phyloP scores from a whole-genome alignment of 1,284 basidiomycete genomes.

The Sutorius eximius region DNA sequence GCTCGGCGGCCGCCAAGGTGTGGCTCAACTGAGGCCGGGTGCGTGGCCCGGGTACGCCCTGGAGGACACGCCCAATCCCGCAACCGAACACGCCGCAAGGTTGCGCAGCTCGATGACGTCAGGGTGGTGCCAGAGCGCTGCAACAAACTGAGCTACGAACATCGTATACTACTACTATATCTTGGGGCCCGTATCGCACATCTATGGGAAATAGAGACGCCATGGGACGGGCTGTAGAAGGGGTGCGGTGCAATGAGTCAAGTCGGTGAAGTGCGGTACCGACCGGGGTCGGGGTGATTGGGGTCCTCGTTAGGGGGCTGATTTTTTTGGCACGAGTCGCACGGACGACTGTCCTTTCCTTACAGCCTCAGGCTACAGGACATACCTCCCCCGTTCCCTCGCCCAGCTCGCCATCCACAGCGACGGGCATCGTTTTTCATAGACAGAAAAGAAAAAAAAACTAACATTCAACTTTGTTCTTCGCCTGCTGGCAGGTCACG shows the following conservation, averaged over 20 bases:
- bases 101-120: slow-evolving; percentile 6
- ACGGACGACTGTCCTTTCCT: slow-evolving; percentile 37
- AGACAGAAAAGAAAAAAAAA: slow-evolving; percentile 35
- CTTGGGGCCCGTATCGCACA: too few species aligned
- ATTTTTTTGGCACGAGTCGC: slow-evolving; percentile 37
- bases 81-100: slow-evolving; percentile 8
- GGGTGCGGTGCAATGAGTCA: slow-evolving; percentile 8
- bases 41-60: background rate
- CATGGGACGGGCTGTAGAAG: background rate
- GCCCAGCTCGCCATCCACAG: slow-evolving; percentile 32
- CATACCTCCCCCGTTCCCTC: slow-evolving; percentile 14
- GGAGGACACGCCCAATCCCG: background rate
- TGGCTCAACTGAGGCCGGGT: background rate
- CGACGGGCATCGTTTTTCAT: slow-evolving; percentile 34
- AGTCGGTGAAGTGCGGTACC: slow-evolving; percentile 7
- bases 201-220: background rate
- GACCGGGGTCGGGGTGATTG: slow-evolving; percentile 21
- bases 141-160: background rate
- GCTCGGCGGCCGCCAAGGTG: too few species aligned
- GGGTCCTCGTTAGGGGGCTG: slow-evolving; percentile 29
- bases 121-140: background rate
- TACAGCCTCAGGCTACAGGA: slow-evolving; percentile 41
- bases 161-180: background rate
- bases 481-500: slow-evolving; percentile 89
- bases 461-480: slow-evolving; percentile 35